phyloP scores from a whole-genome alignment of 768 basidiomycete species.

The Dictyophora rubrovolvata region DNA sequence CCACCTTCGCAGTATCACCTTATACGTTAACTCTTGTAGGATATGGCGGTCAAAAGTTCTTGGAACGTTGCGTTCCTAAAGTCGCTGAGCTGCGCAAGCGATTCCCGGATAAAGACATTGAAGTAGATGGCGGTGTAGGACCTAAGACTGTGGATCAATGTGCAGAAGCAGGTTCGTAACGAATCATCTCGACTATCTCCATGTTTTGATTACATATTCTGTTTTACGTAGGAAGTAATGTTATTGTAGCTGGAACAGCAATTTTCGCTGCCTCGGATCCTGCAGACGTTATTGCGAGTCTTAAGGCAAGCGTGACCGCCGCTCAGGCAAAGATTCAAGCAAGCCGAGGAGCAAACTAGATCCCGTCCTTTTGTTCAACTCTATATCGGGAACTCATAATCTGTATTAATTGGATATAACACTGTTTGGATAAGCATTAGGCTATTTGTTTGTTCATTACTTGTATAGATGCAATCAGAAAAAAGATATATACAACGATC shows the following conservation, averaged over 20 bases:
- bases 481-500: background rate
- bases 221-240: constrained; percentile 73
- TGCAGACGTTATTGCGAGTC: constrained; percentile 57
- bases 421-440: background rate
- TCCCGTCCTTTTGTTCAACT: no score
- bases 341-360: background rate
- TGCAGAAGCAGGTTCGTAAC: constrained; percentile 68
- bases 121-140: constrained; percentile 97
- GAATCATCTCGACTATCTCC: constrained; percentile 9
- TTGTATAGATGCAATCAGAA: background rate
- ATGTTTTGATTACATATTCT: background rate
- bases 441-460: background rate
- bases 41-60: constrained; percentile 92
- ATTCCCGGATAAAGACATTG: constrained; percentile 92
- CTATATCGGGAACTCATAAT: no score
- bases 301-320: constrained; percentile 61
- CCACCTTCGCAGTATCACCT: background rate
- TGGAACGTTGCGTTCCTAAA: constrained; percentile 87
- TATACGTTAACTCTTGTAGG: constrained; percentile 32
- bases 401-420: no score
- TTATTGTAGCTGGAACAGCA: constrained; percentile 95
- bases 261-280: constrained; percentile 81
- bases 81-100: constrained; percentile 81
- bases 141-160: constrained; percentile 81
- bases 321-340: constrained; percentile 42